phyloP scores from a whole-genome alignment of 2,329 filamentous ascomycete species.

The Parastagonospora nodorum region DNA sequence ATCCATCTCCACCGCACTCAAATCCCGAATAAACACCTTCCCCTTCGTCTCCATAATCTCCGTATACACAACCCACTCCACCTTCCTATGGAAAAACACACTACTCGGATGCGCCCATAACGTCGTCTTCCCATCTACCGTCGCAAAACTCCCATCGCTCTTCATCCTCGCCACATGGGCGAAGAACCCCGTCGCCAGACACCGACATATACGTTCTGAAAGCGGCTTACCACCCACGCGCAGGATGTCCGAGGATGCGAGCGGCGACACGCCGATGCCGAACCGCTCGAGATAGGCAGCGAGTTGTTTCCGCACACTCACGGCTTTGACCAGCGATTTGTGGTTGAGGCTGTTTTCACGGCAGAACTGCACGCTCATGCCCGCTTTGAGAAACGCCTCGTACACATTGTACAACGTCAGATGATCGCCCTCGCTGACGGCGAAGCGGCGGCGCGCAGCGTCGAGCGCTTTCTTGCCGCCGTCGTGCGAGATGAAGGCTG shows the following conservation, averaged over 20 bases:
- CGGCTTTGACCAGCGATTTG: conserved; percentile 79
- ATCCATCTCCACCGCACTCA: conserved; percentile 91
- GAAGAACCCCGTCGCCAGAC: conserved; percentile 89
- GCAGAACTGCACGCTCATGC: conserved; percentile 83
- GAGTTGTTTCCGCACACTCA: conserved; percentile 85
- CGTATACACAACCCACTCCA: conserved; percentile 95
- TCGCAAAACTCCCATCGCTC: conserved; percentile 85
- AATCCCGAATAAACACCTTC: conserved; percentile 88
- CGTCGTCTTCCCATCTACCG: conserved; percentile 77
- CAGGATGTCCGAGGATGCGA: conserved; percentile 50
- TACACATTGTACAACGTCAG: conserved; percentile 93
- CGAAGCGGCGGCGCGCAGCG: conserved; percentile 77
- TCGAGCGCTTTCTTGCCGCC: conserved; percentile 78
- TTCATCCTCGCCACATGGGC: conserved; percentile 94
- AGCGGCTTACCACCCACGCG: conserved; percentile 54
- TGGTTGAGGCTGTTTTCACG: conserved; percentile 86
- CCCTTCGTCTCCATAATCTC: conserved; percentile 87
- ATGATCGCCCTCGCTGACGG: conserved; percentile 92
- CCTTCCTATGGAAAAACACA: conserved; percentile 94
- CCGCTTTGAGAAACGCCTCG: conserved; percentile 81
- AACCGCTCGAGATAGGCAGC: conserved; percentile 87
- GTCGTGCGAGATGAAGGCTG: conserved; percentile 81
- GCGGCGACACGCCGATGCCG: conserved; percentile 62
- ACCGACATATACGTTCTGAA: conserved; percentile 78
- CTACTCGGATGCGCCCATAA: conserved; percentile 90